These are phyloP conservation scores for Lolium multiflorum DNA, from an alignment of 176 grass and related monocot species.

Conservation along the genomic window DNA sequence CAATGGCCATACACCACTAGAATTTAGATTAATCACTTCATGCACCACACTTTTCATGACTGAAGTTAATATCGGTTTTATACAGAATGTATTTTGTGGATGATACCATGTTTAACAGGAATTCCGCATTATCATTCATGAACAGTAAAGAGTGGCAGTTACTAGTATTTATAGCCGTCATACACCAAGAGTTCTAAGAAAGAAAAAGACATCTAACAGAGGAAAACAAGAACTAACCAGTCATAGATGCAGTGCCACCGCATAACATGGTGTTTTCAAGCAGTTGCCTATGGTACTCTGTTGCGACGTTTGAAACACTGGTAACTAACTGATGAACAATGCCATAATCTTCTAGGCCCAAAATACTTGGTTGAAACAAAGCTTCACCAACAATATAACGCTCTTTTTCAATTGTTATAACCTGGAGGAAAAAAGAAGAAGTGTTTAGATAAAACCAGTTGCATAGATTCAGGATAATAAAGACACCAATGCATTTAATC, in stretches of 20 bases:
- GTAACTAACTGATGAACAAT: constrained; percentile 88
- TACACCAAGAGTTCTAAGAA: neutral
- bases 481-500: neutral
- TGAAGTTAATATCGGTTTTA: no score
- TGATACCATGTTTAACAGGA: no score
- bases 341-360: constrained; percentile 94
- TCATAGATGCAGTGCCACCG: constrained; percentile 83
- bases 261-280: constrained; percentile 96
- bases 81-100: no score
- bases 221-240: constrained; percentile 58
- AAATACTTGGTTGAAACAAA: constrained; percentile 88
- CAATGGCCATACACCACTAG: no score
- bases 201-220: constrained; percentile 34
- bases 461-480: neutral
- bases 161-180: neutral
- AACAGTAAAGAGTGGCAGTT: neutral
- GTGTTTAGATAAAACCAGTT: constrained; percentile 20
- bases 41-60: no score
- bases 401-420: constrained; percentile 85
- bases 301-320: constrained; percentile 81
- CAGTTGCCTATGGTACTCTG: constrained; percentile 88
- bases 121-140: neutral
- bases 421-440: constrained; percentile 54
- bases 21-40: no score
- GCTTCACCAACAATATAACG: constrained; percentile 90